A percentile compares a stretch with the other conserved stretches of the same genome.
Evolutionary conservation across 805 yeast species (phyloP).

Genomic region (Candida arabinofermentans): DNA sequence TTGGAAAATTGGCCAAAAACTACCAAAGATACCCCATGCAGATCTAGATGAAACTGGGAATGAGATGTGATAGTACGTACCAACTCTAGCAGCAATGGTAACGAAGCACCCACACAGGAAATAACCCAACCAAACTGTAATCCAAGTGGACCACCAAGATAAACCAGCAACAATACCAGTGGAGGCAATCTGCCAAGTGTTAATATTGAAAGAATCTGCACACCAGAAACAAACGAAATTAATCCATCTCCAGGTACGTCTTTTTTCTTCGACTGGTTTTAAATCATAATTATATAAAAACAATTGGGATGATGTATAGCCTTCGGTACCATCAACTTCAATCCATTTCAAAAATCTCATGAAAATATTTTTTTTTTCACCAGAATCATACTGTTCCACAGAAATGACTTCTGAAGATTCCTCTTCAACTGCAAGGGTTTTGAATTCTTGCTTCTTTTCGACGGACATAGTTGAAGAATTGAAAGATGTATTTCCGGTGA

Average conservation of each 20-base stretch:
- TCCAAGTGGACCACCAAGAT: conserved; percentile 91
- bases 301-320: conserved; percentile 50
- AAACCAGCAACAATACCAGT: conserved; percentile 76
- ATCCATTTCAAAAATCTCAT: conserved; percentile 11
- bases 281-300: conserved; percentile 73
- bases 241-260: conserved; percentile 85
- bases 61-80: conserved; percentile 74
- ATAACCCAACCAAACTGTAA: conserved; percentile 86
- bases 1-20: conserved; percentile 83
- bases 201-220: conserved; percentile 85
- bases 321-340: conserved; percentile 28
- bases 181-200: conserved; percentile 89
- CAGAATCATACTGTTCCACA: background rate
- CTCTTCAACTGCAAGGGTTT: background rate
- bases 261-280: conserved; percentile 67
- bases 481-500: background rate
- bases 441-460: background rate
- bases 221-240: conserved; percentile 81
- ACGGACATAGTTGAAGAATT: background rate
- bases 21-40: conserved; percentile 83
- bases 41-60: conserved; percentile 82
- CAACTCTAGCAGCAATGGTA: conserved; percentile 69
- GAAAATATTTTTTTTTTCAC: background rate
- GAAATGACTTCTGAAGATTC: background rate
- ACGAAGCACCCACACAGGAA: conserved; percentile 65